phyloP scores from a whole-genome alignment of 1,284 basidiomycete species.

The Chalciporus sp. region DNA sequence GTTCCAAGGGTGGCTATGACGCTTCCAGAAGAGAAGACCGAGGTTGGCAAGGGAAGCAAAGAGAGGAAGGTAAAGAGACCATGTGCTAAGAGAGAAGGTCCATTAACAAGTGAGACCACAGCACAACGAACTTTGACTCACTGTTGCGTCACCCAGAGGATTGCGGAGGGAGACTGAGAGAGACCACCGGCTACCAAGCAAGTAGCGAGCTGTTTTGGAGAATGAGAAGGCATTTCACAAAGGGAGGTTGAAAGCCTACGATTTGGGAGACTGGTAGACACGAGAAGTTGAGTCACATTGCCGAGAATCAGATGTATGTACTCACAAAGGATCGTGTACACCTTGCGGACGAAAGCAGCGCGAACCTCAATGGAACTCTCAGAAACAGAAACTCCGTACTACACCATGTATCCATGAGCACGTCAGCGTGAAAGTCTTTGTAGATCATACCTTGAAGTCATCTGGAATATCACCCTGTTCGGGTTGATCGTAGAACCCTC shows the following conservation, averaged over 20 bases:
- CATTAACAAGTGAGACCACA: slow-evolving; percentile 3
- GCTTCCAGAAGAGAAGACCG: slow-evolving; percentile 83
- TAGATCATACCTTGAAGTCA: slow-evolving; percentile 72
- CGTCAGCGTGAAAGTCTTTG: not conserved
- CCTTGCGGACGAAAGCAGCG: slow-evolving; percentile 77
- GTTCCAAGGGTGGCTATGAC: slow-evolving; percentile 84
- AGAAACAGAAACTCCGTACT: slow-evolving; percentile 79
- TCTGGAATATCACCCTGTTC: slow-evolving; percentile 70
- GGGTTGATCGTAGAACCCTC: slow-evolving; percentile 72
- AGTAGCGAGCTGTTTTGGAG: slow-evolving; percentile 58
- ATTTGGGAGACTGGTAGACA: slow-evolving; percentile 63
- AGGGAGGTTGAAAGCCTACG: slow-evolving; percentile 40
- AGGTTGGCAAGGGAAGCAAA: slow-evolving; percentile 77
- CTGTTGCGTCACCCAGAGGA: slow-evolving; percentile 74
- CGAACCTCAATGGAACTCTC: slow-evolving; percentile 74
- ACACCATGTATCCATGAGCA: slow-evolving; percentile 9
- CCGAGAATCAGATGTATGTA: slow-evolving; percentile 17
- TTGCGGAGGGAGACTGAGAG: slow-evolving; percentile 56
- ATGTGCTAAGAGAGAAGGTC: slow-evolving; percentile 48
- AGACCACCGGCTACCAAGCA: slow-evolving; percentile 67
- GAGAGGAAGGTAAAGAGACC: slow-evolving; percentile 76
- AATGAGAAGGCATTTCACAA: slow-evolving; percentile 9
- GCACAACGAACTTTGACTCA: slow-evolving; percentile 36
- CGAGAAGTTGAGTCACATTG: slow-evolving; percentile 5
- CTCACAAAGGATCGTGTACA: slow-evolving; percentile 80